These are phyloP conservation scores for Cryphonectria parasitica DNA, from an alignment of 2,329 filamentous ascomycete genomes.

Conservation along the genomic window DNA sequence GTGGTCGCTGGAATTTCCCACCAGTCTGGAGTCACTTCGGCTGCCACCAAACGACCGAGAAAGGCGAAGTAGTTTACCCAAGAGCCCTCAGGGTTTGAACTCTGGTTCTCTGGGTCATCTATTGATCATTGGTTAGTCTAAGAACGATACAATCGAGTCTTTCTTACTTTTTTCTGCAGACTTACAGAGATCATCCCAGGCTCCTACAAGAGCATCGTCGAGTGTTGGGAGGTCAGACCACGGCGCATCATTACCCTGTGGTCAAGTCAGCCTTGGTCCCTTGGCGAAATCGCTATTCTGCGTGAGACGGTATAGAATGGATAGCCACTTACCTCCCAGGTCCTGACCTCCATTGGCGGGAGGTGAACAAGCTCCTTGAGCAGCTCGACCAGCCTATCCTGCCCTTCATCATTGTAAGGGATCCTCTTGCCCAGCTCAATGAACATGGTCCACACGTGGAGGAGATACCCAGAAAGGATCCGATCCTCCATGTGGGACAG, in stretches of 20 bases:
- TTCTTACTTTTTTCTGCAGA: neutral
- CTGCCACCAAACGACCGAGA: conserved; percentile 26
- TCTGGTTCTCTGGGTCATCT: conserved; percentile 28
- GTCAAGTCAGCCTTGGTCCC: conserved; percentile 3
- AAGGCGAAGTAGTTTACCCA: conserved; percentile 30
- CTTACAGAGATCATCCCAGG: conserved; percentile 29
- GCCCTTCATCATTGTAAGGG: conserved; percentile 21
- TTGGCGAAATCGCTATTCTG: neutral
- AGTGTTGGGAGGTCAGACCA: conserved; percentile 29
- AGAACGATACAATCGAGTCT: neutral
- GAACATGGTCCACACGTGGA: conserved; percentile 30
- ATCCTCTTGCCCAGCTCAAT: conserved; percentile 30
- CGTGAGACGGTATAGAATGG: fast-evolving
- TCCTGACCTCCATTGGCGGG: conserved; percentile 29
- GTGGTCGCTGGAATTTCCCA: conserved; percentile 28
- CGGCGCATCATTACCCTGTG: conserved; percentile 27
- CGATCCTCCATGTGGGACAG: conserved; percentile 26
- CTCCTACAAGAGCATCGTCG: conserved; percentile 25
- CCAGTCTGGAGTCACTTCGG: conserved; percentile 28
- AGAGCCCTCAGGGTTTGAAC: conserved; percentile 19
- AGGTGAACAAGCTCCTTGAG: conserved; percentile 25
- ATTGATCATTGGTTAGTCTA: neutral
- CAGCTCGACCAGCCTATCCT: conserved; percentile 27
- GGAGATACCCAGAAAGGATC: conserved; percentile 26
- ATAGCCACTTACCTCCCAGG: conserved; percentile 23